Evolutionary conservation across 768 basidiomycete genomes (phyloP), one percentile per base, ranked within the genome.

Genomic region (Botryobasidium botryosum): DNA sequence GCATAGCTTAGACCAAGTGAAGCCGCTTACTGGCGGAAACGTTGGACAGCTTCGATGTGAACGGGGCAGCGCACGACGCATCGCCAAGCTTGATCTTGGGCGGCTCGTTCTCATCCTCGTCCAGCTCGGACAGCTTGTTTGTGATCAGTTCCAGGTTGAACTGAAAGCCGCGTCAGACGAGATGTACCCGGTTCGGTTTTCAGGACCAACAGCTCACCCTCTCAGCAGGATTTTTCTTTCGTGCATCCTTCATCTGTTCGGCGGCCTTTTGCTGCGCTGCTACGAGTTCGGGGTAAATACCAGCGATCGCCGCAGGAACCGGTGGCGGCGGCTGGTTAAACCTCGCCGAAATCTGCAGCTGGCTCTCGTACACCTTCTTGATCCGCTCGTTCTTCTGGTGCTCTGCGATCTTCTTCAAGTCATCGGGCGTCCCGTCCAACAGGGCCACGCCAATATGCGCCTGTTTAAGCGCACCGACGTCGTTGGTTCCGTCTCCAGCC

Each of bases 41-140:
- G 58, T 99, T 92, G n/a, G 83, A 82, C 44, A 99, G 64, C 61
- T 99, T 99, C 7, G 91, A 96, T 0, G 94, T 97, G 66, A 99
- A 99, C 0, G 94, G 94, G 2, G 94, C 94, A 5, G 94, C 94
- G 56, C 91, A 96, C 2, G 90, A 96, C 0, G 94, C 94, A 57
- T 97, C 94, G n/a, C 94, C 94, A 24, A 97, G 77, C 63, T 97
- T 99, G 62, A 99, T 99, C 65, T 94, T 87, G 10, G 94, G 94
- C 0, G 90, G 78, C 26, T 97, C 91, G 15, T 85, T 50, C 17
- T 53, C 78, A 13, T 94, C 92, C 8, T 81, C 86, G 38, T 96
- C 94, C 76, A 97, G 78, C 32, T 91, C 82, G 1, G 91, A 74
- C 61, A 99, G 64, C 53, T 82, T 77, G 53, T 81, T 77, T 15